Base-by-base conservation (phyloP, 768 basidiomycete genomes). In the Dioszegia crocea region DNA sequence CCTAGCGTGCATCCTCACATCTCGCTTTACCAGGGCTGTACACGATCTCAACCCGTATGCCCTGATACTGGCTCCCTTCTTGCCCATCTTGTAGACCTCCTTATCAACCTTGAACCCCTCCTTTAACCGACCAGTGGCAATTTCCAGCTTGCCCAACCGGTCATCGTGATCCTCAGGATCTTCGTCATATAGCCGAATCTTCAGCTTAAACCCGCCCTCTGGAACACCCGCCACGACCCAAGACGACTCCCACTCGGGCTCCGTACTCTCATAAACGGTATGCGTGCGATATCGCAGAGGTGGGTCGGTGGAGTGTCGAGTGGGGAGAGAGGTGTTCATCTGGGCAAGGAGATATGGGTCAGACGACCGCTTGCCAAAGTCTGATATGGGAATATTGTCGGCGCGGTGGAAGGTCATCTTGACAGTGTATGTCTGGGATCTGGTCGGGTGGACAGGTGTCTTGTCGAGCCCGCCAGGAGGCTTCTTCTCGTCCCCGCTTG, bases 101-200 rank as follows among this genome's bases (percentile, higher is more conserved):
- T 66, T 46, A 27, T 63, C 44, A n/a, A 73, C 55, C 46, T 65
- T 64, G 47, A 61, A 68, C 3, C 54, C 38, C 23, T 70, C 64
- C 17, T 59, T 43, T 12, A 76, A 56, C 26, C 44, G 23, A 6
- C 64, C 70, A 19, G 65, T 67, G 10, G 54, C 31, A 5, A 68
- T 24, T 14, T 63, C 45, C 19, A 76, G 49, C 48, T 68, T 68
- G 0, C 74, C 74, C 12, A 76, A 56, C 12, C 66, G 26, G 53
- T 76, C 74, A 65, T 76, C 74, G 39, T 70, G 63, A 39, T 71
- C 65, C 11, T 57, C 60, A n/a, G 67, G 65, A 61, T 76, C 74
- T 44, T 76, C 74, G 53, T 76, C 74, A 41, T 53, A 40, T 29
- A 75, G 55, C 43, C 67, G 57, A 3, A 60, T 56, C 11, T 61